A percentile compares a stretch with the other conserved stretches of the same genome.
phyloP scores from a whole-genome alignment of 768 basidiomycete species.

The Rubroboletus satanas region DNA sequence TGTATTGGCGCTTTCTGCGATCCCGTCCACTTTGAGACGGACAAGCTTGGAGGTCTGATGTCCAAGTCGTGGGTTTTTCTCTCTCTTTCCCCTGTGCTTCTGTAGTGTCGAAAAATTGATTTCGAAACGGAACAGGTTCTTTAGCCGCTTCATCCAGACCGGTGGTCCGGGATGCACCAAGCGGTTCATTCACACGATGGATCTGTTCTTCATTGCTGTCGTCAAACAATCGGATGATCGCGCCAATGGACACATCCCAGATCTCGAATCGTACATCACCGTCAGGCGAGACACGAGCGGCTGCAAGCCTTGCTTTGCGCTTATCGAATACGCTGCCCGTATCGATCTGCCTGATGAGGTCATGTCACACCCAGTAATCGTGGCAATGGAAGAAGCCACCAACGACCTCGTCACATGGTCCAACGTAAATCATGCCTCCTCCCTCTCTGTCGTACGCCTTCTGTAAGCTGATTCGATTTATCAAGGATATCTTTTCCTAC shows the following conservation, averaged over 20 bases:
- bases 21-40: conserved; percentile 25
- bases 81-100: background rate
- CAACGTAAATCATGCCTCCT: conserved; percentile 28
- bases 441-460: background rate
- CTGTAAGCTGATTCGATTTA: background rate
- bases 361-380: conserved; percentile 47
- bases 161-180: conserved; percentile 38
- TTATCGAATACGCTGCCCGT: conserved; percentile 51
- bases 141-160: conserved; percentile 34
- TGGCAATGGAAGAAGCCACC: conserved; percentile 42
- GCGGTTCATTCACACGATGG: conserved; percentile 41
- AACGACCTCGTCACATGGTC: conserved; percentile 53
- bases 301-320: conserved; percentile 46
- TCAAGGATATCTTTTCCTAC: conserved; percentile 71
- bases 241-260: conserved; percentile 34
- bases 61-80: conserved; percentile 32
- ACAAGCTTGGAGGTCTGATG: conserved; percentile 30
- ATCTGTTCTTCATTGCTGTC: conserved; percentile 41
- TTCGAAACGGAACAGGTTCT: conserved; percentile 31
- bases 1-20: conserved; percentile 31
- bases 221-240: conserved; percentile 43
- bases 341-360: conserved; percentile 54
- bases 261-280: conserved; percentile 50
- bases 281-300: conserved; percentile 54
- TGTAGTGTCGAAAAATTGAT: background rate